These are phyloP conservation scores for Evansstolkia leycettana DNA, from an alignment of 495 filamentous ascomycete genomes.

Conservation along the genomic window DNA sequence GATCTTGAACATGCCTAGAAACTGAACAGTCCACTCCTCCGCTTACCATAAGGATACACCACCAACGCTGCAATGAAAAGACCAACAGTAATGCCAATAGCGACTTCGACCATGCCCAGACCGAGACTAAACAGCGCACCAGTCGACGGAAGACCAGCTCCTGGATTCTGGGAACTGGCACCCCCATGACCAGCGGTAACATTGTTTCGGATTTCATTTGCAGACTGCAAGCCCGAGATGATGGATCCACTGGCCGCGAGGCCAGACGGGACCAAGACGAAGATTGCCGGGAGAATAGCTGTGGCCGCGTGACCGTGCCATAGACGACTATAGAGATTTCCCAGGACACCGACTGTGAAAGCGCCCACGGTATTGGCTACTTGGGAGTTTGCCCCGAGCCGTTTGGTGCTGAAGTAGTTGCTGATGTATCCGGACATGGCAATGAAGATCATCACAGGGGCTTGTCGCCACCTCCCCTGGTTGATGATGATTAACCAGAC, in stretches of 20 bases:
- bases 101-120: slow-evolving; percentile 56
- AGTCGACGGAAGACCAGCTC: slow-evolving; percentile 4
- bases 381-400: slow-evolving; percentile 58
- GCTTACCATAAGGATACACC: slow-evolving; percentile 82
- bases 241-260: slow-evolving; percentile 69
- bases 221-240: slow-evolving; percentile 60
- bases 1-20: slow-evolving; percentile 50
- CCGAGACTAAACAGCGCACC: slow-evolving; percentile 19
- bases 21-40: slow-evolving; percentile 71
- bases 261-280: slow-evolving; percentile 81
- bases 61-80: slow-evolving; percentile 70
- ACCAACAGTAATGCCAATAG: slow-evolving; percentile 82
- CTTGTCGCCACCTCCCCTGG: slow-evolving; percentile 75
- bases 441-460: slow-evolving; percentile 67
- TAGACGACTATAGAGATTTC: slow-evolving; percentile 71
- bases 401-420: slow-evolving; percentile 60
- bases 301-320: slow-evolving; percentile 74
- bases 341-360: slow-evolving; percentile 67
- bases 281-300: slow-evolving; percentile 82
- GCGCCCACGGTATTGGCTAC: slow-evolving; percentile 74
- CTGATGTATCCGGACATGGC: slow-evolving; percentile 66
- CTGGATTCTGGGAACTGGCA: too few species aligned
- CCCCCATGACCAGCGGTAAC: slow-evolving; percentile 1
- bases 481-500: slow-evolving; percentile 71
- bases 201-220: slow-evolving; percentile 51